Evolutionary conservation across 129 eudicot genomes (phyloP), one percentile per base, ranked within the genome.

Genomic region (Glebionis coronaria): DNA sequence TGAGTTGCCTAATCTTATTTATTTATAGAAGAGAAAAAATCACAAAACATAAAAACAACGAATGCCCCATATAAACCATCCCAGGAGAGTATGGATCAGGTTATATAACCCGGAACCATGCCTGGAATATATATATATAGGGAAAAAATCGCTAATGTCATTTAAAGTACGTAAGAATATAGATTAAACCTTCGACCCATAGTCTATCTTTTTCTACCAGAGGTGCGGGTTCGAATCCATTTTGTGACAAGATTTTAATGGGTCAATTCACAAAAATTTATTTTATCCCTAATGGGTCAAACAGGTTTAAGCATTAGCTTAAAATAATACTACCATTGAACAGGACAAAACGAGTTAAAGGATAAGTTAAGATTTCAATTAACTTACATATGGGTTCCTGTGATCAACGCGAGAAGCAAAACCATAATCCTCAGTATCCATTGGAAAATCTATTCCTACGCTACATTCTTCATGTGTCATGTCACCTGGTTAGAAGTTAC

Each of bases 21-120:
- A n/a, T n/a, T n/a, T n/a, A n/a, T n/a, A n/a, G n/a, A n/a, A n/a
- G n/a, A n/a, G n/a, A n/a, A n/a, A n/a, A n/a, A n/a, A n/a, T n/a
- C n/a, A n/a, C n/a, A n/a, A n/a, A n/a, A n/a, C n/a, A n/a, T n/a
- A n/a, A n/a, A n/a, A n/a, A n/a, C n/a, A n/a, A n/a, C n/a, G n/a
- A n/a, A n/a, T n/a, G n/a, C n/a, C n/a, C n/a, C n/a, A n/a, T n/a
- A n/a, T n/a, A n/a, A n/a, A n/a, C n/a, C 53, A 81, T n/a, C 44
- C 83, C 86, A 71, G 47, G 78, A 72, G 56, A 47, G 74, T 73
- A 77, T 44, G 82, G 87, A 70, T 82, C 87, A 45, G 85, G 73
- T 56, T 63, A 77, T 6, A 82, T 14, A 78, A 68, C 56, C 10
- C 85, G 82, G 71, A 79, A 58, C 44, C 77, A 59, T 50, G 80